Evolutionary conservation across 106 monocot species (phyloP), one percentile per base, ranked within the genome.

Genomic region (Ottelia alismoides): DNA sequence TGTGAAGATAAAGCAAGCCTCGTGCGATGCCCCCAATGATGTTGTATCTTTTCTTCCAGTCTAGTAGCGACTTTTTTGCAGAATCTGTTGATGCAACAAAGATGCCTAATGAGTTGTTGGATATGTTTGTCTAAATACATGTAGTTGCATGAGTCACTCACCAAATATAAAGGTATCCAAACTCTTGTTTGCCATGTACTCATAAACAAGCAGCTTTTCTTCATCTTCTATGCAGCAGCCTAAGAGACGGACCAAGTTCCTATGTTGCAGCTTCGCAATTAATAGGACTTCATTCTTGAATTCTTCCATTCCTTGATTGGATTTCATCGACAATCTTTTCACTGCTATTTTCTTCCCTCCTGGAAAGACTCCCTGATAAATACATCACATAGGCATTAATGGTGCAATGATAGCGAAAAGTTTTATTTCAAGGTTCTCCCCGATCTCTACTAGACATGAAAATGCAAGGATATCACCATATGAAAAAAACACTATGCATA

Each of bases 11-110:
- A 0, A 73, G 50, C 2, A 82, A 70, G 17, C 82, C 82, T 56
- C 76, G 60, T 21, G 82, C 73, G 6, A 82, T 67, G 7, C 82
- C 82, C 64, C 70, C 70, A 3, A 82, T 70, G 23, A 82, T 74
- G 53, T 53, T 30, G 29, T 64, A 82, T 1, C 82, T 53, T 21
- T 18, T 66, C 21, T 20, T 51, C 82, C 82, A 82, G 43, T 70
- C 70, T 27, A 82, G 62, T 1, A 63, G 2, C 11, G 2, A 31
- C 53, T 76, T 45, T 53, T 56, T 82, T 17, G 27, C 25, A 3
- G 72, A 52, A 55, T 76, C 81, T 82, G 60, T 17, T 27, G 30
- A n/a, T 26, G 9, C 20, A 49, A n/a, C n/a, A 40, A 57, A 57
- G 56, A 40, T 21, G 30, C 40, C 56, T 22, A 57, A n/a, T 18